These are phyloP conservation scores for Debaryomycetaceae sp. DNA, from an alignment of 1,139 yeast species.

Conservation along the genomic window DNA sequence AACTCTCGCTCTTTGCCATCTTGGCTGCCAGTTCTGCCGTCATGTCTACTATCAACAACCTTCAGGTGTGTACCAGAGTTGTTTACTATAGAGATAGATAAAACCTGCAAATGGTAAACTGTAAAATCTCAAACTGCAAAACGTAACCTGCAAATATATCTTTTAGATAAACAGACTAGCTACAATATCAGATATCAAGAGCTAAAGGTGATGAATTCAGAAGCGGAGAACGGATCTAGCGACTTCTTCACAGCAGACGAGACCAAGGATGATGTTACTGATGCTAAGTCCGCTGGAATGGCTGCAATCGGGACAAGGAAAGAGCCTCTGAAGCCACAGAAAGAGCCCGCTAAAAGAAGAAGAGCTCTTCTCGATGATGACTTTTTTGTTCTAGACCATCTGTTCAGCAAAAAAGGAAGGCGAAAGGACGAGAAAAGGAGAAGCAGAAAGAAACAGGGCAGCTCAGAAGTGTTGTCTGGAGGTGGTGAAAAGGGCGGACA, in stretches of 20 bases:
- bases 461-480: too few relatives aligned
- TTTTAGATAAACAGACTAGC: not conserved
- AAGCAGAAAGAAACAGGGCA: constrained; percentile 3
- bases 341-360: constrained; percentile 7
- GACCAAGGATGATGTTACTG: not conserved
- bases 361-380: constrained; percentile 21
- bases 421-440: constrained; percentile 8
- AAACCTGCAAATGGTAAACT: not conserved
- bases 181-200: not conserved
- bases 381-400: constrained; percentile 24
- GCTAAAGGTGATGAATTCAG: constrained; percentile 2
- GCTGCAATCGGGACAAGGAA: not conserved
- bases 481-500: too few relatives aligned
- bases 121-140: not conserved
- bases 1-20: not conserved
- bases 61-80: not conserved
- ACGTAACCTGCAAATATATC: constrained; percentile 4
- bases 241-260: constrained; percentile 6
- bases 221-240: constrained; percentile 3
- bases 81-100: not conserved
- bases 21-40: not conserved
- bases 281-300: not conserved
- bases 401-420: constrained; percentile 18
- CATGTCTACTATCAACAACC: not conserved
- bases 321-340: not conserved